Base-by-base conservation (phyloP, 768 basidiomycete genomes). In the Mycena sanguinolenta region DNA sequence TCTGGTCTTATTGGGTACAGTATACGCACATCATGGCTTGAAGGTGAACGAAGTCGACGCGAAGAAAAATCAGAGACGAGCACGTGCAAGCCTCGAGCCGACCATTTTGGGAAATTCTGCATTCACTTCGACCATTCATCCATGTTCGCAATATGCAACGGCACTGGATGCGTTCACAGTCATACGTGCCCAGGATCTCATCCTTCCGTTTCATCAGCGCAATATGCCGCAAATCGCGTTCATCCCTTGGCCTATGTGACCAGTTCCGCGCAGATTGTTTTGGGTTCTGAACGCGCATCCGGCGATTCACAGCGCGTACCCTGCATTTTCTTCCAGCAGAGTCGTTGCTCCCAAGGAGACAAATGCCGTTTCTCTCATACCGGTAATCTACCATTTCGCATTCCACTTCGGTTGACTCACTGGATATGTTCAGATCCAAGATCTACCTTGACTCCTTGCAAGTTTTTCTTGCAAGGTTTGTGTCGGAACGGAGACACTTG, bases 141-240 rank as follows among this genome's bases (percentile, higher is more conserved):
- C 30, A 17, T 57, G 23, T 34, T 42, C n/a, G 59, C 44, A 34
- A 19, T 28, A 16, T 73, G 72, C 50, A 70, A 70, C 36, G 34
- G 27, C 57, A 66, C 30, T 57, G 72, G 72, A 38, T 73, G 72
- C 54, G 30, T 54, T 60, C 72, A 73, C 46, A 63, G 61, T 25
- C 44, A 17, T 21, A 54, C 72, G 17, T 73, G 72, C 27, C 67
- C 72, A 10, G 5, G 54, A 36, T 66, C 27, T 16, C 42, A 52
- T n/a, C 36, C 28, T n/a, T 36, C 63, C 7, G 30, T 61, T 13
- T 42, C 14, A 42, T 38, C 28, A n/a, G 27, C 50, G 44, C 13
- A 36, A 44, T 34, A 36, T 32, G 21, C 52, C 16, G 5, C 50
- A 25, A 23, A 21, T 28, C 28, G 17, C 46, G 28, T 8, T 28